A percentile compares a stretch with the other conserved stretches of the same genome.
phyloP scores from a whole-genome alignment of 352 stramenopile species.

The Phytophthora ramorum region DNA sequence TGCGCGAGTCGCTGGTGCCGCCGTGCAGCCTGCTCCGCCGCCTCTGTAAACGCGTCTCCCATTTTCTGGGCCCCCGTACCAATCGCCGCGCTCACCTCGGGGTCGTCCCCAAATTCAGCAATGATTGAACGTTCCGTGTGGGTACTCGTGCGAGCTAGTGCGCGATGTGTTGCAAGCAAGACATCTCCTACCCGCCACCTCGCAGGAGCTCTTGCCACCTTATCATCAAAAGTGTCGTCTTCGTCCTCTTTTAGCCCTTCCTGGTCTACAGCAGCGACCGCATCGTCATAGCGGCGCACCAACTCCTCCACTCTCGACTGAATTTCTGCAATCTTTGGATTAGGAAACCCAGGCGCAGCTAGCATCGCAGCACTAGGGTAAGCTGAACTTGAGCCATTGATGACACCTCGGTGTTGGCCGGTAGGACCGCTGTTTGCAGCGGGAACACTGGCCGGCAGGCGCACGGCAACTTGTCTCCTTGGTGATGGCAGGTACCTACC shows the following conservation, averaged over 20 bases:
- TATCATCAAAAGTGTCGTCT: conserved; percentile 32
- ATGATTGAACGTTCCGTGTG: conserved; percentile 62
- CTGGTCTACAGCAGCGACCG: conserved; percentile 19
- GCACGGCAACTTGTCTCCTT: conserved; percentile 20
- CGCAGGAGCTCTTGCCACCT: conserved; percentile 35
- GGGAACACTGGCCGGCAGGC: conserved; percentile 17
- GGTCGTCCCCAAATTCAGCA: conserved; percentile 62
- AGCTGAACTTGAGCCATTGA: not conserved
- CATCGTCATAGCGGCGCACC: conserved; percentile 70
- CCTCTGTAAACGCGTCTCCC: conserved; percentile 41
- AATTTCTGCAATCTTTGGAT: conserved; percentile 69
- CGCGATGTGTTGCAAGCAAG: conserved; percentile 65
- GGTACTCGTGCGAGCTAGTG: conserved; percentile 61
- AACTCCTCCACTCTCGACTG: conserved; percentile 75
- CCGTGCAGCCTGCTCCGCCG: conserved; percentile 39
- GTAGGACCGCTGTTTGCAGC: not conserved
- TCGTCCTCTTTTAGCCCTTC: conserved; percentile 37
- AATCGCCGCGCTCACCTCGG: conserved; percentile 50
- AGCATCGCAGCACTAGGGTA: conserved; percentile 30
- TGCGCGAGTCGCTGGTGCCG: conserved; percentile 30
- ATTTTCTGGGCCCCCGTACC: conserved; percentile 45
- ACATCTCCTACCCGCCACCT: conserved; percentile 73
- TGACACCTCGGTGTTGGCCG: not conserved
- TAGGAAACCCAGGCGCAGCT: conserved; percentile 14
- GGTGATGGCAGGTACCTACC: conserved; percentile 24